phyloP scores from a whole-genome alignment of 345 rosid genomes.

The Eucalyptus sp. region DNA sequence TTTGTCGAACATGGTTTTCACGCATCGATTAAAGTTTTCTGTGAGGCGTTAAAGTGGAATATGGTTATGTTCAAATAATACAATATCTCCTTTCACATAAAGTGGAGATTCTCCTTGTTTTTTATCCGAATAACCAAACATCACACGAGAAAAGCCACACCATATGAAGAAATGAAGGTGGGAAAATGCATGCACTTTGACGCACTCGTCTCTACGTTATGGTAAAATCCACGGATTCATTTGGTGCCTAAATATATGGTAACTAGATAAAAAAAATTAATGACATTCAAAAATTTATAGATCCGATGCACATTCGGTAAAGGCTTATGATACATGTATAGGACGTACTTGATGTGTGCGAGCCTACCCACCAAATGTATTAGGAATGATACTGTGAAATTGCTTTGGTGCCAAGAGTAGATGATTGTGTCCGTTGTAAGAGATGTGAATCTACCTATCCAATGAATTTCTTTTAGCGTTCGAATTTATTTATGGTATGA shows the following conservation, averaged over 20 bases:
- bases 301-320: fast-evolving
- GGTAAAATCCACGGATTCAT: background rate
- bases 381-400: background rate
- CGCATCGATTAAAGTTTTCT: background rate
- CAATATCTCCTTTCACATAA: background rate
- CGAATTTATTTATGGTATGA: background rate
- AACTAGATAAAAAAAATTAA: background rate
- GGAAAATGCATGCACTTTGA: background rate
- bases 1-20: background rate
- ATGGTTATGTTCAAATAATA: background rate
- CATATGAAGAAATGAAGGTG: background rate
- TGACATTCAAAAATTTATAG: no score
- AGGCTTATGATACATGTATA: background rate
- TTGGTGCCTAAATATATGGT: background rate
- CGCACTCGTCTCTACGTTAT: background rate
- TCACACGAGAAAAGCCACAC: background rate
- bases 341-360: background rate
- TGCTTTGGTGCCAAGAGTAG: background rate
- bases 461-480: no score
- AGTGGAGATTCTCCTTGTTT: background rate
- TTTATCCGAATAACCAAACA: background rate
- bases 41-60: background rate
- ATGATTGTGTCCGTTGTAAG: fast-evolving
- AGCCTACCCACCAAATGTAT: background rate
- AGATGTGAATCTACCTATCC: no score